Base-by-base conservation (phyloP, 2,329 filamentous ascomycete species). In the Exophiala sideris region DNA sequence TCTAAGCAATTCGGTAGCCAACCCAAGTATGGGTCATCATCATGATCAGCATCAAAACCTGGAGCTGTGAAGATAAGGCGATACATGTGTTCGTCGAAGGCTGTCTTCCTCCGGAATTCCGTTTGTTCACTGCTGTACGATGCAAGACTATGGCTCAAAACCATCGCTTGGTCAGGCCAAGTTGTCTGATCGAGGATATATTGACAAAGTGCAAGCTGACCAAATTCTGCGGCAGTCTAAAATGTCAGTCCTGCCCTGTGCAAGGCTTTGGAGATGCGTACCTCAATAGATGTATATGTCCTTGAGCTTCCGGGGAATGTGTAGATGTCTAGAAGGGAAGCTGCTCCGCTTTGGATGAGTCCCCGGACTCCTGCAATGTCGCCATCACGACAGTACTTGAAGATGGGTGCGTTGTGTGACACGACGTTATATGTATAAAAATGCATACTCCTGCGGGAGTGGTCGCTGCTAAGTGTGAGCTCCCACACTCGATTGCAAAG, bases 381-480 rank as follows among this genome's bases (percentile, higher is more conserved):
- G 16, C 52, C 52, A 5, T 2, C 9, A 14, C 20, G 5, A 33
- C 46, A 50, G 14, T 38, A 42, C 5, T 14, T 21, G 20, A 54
- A 50, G 9, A 54, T 48, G n/a, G n/a, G 38, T 3, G 46, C 34
- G 33, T 54, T 7, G 2, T 6, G 7, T 7, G 46, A 38, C 12
- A 54, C 46, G 18, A 38, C 5, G 18, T 45, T 50, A 35, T 42
- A 50, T 5, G 52, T 54, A 14, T n/a, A 29, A 9, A 54, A 29
- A 12, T 50, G 46, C 7, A 54, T 16, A 39, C 5, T 40, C 52
- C 46, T 50, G 18, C 45, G 29, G n/a, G 33, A 35, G 42, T 50
- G 46, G 3, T 24, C 32, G 8, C 36, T 18, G 10, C 33, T 36
- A 2, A 54, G 3, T 14, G 52, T 39, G 18, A 54, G 18, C 11